Evolutionary conservation across 257 asterid species (phyloP).

Genomic region (Plantago elongata): DNA sequence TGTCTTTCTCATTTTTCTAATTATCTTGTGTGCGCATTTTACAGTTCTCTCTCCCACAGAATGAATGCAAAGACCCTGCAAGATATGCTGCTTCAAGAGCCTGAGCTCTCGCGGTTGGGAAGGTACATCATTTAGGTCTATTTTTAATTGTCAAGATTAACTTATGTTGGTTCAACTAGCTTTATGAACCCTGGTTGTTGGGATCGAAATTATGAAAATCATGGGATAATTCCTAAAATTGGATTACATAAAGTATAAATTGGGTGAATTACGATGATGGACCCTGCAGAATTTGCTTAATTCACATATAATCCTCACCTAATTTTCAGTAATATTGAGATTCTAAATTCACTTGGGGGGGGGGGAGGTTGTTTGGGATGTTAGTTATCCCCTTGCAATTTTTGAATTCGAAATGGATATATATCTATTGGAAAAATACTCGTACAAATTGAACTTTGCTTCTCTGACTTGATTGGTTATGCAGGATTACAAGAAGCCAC

Average conservation of each 20-base stretch:
- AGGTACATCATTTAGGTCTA: slow-evolving; percentile 29
- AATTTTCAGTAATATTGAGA: no score
- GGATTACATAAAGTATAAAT: no score
- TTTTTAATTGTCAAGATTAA: no score
- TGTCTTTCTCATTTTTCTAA: neutral
- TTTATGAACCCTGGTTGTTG: neutral
- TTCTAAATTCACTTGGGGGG: no score
- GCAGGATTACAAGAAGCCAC: slow-evolving; percentile 33
- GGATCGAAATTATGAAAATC: no score
- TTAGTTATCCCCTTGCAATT: no score
- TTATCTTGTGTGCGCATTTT: slow-evolving; percentile 4
- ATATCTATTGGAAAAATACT: neutral
- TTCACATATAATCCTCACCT: no score
- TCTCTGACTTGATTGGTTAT: slow-evolving; percentile 2
- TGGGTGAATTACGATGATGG: no score
- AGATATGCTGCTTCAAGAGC: slow-evolving; percentile 73
- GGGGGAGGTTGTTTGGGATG: no score
- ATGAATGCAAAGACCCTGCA: slow-evolving; percentile 42
- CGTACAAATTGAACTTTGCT: neutral
- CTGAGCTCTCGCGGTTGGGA: slow-evolving; percentile 68
- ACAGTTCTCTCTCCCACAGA: slow-evolving; percentile 34
- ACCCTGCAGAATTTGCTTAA: no score
- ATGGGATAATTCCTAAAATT: no score
- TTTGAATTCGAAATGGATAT: neutral
- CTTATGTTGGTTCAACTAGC: no score